A percentile compares a stretch with the other conserved stretches of the same genome.
Evolutionary conservation across 2,329 filamentous ascomycete genomes (phyloP).

Genomic region (Gyromitra esculenta): DNA sequence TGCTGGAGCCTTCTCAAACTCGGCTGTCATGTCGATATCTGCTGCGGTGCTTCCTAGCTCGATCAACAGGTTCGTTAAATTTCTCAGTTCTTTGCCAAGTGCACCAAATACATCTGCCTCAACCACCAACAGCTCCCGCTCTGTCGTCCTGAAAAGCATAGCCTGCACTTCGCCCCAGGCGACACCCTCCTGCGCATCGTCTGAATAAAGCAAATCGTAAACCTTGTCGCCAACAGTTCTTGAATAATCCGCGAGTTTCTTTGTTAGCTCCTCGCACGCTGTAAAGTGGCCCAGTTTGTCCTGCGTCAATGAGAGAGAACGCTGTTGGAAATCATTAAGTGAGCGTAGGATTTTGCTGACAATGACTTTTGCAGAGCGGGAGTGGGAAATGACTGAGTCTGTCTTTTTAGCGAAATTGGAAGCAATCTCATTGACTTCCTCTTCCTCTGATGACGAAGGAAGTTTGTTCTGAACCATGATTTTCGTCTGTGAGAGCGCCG

Average conservation of each 20-base stretch:
- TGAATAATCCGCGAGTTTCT: conserved; percentile 73
- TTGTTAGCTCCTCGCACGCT: conserved; percentile 71
- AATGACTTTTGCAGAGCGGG: conserved; percentile 83
- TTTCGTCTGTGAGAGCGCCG: conserved; percentile 71
- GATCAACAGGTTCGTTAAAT: conserved; percentile 71
- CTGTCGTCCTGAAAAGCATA: conserved; percentile 69
- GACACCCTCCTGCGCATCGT: conserved; percentile 74
- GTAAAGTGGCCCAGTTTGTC: conserved; percentile 76
- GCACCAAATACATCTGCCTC: conserved; percentile 76
- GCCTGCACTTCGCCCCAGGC: conserved; percentile 73
- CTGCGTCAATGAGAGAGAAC: conserved; percentile 76
- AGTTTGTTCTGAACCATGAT: conserved; percentile 74
- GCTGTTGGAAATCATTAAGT: conserved; percentile 77
- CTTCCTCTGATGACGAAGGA: conserved; percentile 69
- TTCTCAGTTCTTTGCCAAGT: conserved; percentile 73
- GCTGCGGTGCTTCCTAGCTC: conserved; percentile 76
- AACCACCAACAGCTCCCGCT: conserved; percentile 65
- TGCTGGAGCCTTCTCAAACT: conserved; percentile 78
- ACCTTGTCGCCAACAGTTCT: conserved; percentile 74
- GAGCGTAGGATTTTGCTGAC: conserved; percentile 80
- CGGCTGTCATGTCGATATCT: conserved; percentile 76
- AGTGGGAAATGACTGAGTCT: conserved; percentile 77
- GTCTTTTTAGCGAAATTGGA: conserved; percentile 75
- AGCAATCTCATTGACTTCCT: conserved; percentile 66
- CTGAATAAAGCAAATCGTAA: conserved; percentile 69